A percentile compares a stretch with the other conserved stretches of the same genome.
phyloP scores from a whole-genome alignment of 225 moss, liverwort and hornwort genomes.

The Asterella californica region DNA sequence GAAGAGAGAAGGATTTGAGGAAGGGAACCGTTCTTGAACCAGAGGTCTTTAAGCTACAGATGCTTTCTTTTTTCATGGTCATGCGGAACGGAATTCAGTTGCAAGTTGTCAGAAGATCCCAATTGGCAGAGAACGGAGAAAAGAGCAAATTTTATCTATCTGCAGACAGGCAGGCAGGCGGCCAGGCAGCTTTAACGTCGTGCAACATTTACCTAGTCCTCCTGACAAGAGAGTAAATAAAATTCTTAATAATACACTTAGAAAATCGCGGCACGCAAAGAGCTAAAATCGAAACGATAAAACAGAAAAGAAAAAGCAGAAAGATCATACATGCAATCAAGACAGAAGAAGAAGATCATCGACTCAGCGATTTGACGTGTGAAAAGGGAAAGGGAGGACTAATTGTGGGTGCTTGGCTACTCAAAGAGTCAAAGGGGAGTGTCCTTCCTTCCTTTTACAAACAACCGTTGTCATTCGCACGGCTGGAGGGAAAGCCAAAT shows the following conservation, averaged over 20 bases:
- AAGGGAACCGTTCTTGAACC: neutral
- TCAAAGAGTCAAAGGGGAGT: no score
- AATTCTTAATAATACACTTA: neutral
- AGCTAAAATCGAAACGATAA: neutral
- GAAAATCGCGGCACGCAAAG: neutral
- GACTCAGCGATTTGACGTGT: no score
- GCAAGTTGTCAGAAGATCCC: neutral
- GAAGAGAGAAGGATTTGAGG: neutral
- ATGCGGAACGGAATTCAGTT: conserved; percentile 6
- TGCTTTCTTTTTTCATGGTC: conserved; percentile 4
- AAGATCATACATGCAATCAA: neutral
- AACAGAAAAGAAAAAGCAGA: neutral
- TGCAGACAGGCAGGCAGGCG: neutral
- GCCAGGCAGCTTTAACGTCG: neutral
- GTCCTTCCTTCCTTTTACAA: neutral
- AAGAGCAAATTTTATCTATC: neutral
- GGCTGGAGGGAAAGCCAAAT: neutral
- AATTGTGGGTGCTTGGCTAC: no score
- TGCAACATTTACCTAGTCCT: neutral
- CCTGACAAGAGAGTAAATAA: neutral
- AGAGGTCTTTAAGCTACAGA: neutral
- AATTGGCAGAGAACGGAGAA: neutral
- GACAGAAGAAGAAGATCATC: no score
- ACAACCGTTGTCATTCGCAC: neutral
- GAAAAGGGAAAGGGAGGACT: no score